phyloP scores from a whole-genome alignment of 1,284 basidiomycete species.

The Naganishia cerealis region DNA sequence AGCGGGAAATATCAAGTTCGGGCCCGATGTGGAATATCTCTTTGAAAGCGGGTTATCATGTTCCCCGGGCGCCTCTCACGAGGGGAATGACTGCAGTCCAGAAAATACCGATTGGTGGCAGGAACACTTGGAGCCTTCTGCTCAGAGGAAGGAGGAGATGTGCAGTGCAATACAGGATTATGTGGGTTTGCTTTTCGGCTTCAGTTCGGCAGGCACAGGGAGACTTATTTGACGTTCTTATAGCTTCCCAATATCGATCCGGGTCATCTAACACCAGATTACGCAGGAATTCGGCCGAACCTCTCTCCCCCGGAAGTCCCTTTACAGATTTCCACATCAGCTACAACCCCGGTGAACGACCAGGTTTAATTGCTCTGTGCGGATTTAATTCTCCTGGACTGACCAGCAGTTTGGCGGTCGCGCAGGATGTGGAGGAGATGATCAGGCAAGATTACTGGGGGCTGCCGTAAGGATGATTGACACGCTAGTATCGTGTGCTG shows the following conservation, averaged over 20 bases:
- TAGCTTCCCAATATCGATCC: conserved; percentile 73
- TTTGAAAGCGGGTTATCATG: neutral
- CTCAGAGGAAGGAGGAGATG: conserved; percentile 63
- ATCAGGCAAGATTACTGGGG: conserved; percentile 30
- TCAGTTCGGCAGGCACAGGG: neutral
- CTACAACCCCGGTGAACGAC: conserved; percentile 42
- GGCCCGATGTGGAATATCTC: conserved; percentile 89
- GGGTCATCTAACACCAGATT: conserved; percentile 76
- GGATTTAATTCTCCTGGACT: conserved; percentile 61
- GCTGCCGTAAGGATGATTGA: neutral
- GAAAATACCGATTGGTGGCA: conserved; percentile 73
- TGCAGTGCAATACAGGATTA: conserved; percentile 62
- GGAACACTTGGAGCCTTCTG: conserved; percentile 66
- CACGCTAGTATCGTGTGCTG: neutral
- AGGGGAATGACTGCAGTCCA: conserved; percentile 62
- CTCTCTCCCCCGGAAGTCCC: conserved; percentile 69
- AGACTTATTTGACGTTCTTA: conserved; percentile 36
- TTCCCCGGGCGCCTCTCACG: conserved; percentile 61
- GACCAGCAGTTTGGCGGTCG: conserved; percentile 58
- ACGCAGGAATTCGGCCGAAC: conserved; percentile 89
- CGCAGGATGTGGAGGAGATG: conserved; percentile 55
- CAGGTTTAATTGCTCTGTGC: conserved; percentile 54
- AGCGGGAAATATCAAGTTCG: conserved; percentile 83
- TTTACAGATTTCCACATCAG: conserved; percentile 77
- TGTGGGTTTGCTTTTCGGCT: conserved; percentile 6